Base-by-base conservation (phyloP, 306 rosid species). In the Purshia tridentata region DNA sequence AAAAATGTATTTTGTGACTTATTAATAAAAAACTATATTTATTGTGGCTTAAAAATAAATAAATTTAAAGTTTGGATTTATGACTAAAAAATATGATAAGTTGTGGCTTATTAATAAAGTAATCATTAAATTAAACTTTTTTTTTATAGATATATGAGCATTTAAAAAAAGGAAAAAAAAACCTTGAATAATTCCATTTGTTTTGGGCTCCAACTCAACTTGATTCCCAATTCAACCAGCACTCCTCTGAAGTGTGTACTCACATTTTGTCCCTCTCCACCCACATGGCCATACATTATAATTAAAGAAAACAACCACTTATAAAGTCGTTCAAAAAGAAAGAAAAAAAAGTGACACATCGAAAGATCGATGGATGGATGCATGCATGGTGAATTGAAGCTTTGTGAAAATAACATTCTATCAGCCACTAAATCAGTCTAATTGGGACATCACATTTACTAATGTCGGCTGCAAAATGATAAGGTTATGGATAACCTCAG, bases 401-500 rank as follows among this genome's bases (percentile, higher is more conserved):
- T 50, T 68, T 50, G 60, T 16, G 48, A 51, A 18, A 29, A 37
- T 29, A 9, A 68, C 45, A 46, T 65, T 65, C 41, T 22, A 48
- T 67, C 72, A n/a, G 15, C 35, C 65, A 57, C 63, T 23, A 18
- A 71, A 51, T 15, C 39, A 14, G 67, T 76, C 67, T 54, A 79
- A 39, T 44, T 22, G 60, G 12, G 56, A 39, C 62, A 35, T 58
- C 58, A n/a, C 56, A 49, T 78, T 46, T 67, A 47, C 64, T 52
- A 51, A 53, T 42, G 52, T 65, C 45, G 66, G 59, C 50, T 57
- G 62, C 71, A 15, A 65, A 23, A n/a, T 14, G 63, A 63, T 67
- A 65, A 49, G 51, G 18, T 79, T 77, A 40, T 50, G 74, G 77
- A 60, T 70, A 65, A 56, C 62, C 12, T 7, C 23, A 4, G 49